Evolutionary conservation across 1,139 yeast species (phyloP).

Genomic region (Geotrichum candidum): DNA sequence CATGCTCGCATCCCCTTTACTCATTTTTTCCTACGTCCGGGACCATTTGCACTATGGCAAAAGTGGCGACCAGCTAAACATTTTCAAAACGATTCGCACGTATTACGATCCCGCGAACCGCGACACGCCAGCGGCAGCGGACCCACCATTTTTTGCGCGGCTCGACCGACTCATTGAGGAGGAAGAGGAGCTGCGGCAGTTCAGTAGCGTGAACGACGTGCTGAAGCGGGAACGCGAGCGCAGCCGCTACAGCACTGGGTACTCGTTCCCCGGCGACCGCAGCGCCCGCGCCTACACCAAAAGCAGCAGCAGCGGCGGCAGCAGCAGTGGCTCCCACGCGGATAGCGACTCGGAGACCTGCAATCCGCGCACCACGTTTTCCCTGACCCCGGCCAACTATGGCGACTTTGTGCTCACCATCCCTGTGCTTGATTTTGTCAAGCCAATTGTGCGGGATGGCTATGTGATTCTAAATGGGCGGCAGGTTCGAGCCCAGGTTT

Average conservation of each 20-base stretch:
- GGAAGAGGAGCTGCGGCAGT: neutral
- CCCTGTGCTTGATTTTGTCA: slow-evolving; percentile 5
- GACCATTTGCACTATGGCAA: slow-evolving; percentile 1
- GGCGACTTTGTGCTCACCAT: slow-evolving; percentile 9
- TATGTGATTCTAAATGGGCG: slow-evolving; percentile 5
- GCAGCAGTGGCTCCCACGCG: no score
- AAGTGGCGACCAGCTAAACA: neutral
- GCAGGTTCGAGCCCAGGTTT: slow-evolving; percentile 1
- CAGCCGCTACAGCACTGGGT: neutral
- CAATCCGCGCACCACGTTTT: neutral
- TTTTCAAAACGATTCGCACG: neutral
- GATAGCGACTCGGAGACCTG: neutral
- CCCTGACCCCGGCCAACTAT: neutral
- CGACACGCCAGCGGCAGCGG: neutral
- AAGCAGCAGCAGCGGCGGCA: neutral
- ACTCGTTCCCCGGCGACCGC: neutral
- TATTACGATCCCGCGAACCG: neutral
- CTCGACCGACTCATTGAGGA: neutral
- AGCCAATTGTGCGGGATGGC: slow-evolving; percentile 10
- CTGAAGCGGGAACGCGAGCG: neutral
- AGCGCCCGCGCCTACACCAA: neutral
- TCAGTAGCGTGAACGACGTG: neutral
- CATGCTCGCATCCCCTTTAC: neutral
- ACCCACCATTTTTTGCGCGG: neutral
- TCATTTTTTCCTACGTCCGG: neutral